Percentiles rank a stretch among this genome's conserved stretches.
phyloP scores from a whole-genome alignment of 805 yeast genomes.

The Dipodascus albidus region DNA sequence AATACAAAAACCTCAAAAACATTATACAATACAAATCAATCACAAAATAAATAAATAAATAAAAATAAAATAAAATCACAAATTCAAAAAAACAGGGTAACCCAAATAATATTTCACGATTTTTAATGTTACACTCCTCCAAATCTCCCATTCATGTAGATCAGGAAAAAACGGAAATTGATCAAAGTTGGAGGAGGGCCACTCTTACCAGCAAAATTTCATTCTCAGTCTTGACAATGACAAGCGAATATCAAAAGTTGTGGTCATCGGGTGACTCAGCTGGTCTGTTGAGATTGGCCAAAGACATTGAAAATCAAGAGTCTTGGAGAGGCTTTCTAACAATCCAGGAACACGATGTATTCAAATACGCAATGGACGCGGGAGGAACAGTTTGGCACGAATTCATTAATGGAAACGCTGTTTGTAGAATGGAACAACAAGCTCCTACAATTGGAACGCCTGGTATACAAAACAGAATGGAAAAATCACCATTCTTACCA shows the following conservation, averaged over 20 bases:
- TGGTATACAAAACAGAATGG: not conserved
- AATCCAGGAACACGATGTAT: slow-evolving; percentile 27
- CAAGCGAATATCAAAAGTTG: slow-evolving; percentile 2
- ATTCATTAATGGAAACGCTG: slow-evolving; percentile 22
- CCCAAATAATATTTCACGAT: not conserved
- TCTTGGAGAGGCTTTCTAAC: slow-evolving; percentile 27
- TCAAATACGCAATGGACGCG: slow-evolving; percentile 21
- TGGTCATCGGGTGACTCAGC: slow-evolving; percentile 10
- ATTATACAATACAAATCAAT: no score
- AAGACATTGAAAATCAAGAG: slow-evolving; percentile 19
- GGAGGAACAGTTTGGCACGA: slow-evolving; percentile 24
- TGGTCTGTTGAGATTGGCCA: slow-evolving; percentile 14
- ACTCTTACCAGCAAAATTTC: not conserved
- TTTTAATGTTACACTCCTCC: not conserved
- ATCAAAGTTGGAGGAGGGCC: not conserved
- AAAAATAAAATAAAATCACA: no score
- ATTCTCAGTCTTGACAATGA: not conserved
- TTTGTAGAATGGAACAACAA: slow-evolving; percentile 10
- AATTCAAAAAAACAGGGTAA: not conserved
- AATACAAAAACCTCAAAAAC: no score
- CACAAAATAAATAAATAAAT: no score
- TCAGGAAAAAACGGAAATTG: not conserved
- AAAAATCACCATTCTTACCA: not conserved
- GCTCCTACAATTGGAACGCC: slow-evolving; percentile 2
- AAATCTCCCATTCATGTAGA: not conserved